Evolutionary conservation across 192 early-diverging fungal species (phyloP).

Genomic region (Chytriomyces sp.): DNA sequence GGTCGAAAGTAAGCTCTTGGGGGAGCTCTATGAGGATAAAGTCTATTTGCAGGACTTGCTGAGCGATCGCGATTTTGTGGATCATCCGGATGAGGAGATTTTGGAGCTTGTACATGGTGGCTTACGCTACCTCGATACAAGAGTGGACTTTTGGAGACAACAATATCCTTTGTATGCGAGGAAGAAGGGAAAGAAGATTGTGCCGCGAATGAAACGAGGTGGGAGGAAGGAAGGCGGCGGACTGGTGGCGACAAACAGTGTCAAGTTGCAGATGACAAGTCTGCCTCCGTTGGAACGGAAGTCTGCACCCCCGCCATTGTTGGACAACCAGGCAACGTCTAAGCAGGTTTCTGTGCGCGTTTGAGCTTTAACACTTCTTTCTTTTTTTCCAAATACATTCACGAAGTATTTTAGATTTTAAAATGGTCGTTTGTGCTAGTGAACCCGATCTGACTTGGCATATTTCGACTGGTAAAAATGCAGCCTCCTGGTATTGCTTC

Average conservation of each 20-base stretch:
- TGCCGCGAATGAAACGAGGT: conserved; percentile 39
- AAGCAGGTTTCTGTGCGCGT: too few species aligned
- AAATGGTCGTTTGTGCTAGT: too few species aligned
- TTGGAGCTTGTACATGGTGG: conserved; percentile 51
- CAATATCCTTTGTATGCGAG: conserved; percentile 62
- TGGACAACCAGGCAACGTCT: too few species aligned
- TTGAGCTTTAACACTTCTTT: too few species aligned
- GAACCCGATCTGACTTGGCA: too few species aligned
- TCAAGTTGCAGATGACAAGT: background rate
- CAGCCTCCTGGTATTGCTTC: too few species aligned
- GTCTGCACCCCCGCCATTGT: too few species aligned
- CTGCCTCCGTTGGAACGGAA: background rate
- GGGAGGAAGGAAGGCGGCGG: background rate
- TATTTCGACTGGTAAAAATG: too few species aligned
- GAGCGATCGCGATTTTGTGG: conserved; percentile 48
- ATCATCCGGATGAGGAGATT: conserved; percentile 53
- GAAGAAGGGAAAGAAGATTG: conserved; percentile 44
- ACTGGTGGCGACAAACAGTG: too few species aligned
- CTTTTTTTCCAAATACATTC: too few species aligned
- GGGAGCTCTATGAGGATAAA: conserved; percentile 59
- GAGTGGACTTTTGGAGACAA: conserved; percentile 63
- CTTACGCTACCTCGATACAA: conserved; percentile 49
- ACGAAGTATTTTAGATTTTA: too few species aligned
- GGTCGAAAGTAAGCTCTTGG: conserved; percentile 55
- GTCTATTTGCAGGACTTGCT: conserved; percentile 50